These are phyloP conservation scores for Lichtheimia ramosa DNA, from an alignment of 371 early-diverging fungal species.

Conservation along the genomic window DNA sequence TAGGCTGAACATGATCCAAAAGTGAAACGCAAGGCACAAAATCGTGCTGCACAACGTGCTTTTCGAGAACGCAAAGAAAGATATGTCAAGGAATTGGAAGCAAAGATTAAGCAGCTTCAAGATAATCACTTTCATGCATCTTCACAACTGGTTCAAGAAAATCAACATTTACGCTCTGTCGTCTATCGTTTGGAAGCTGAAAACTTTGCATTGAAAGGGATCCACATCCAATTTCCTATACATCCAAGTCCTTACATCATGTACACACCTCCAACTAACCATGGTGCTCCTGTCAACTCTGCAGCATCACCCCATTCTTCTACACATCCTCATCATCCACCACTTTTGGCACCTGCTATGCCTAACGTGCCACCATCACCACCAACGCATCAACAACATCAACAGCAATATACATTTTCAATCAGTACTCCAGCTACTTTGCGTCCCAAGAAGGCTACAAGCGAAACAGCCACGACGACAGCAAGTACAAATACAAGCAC, in stretches of 20 bases:
- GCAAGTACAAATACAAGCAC: not conserved
- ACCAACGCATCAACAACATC: constrained; percentile 1
- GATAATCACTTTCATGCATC: constrained; percentile 40
- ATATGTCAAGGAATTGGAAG: constrained; percentile 67
- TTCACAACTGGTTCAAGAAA: constrained; percentile 37
- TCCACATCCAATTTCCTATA: constrained; percentile 18
- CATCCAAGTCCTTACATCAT: constrained; percentile 10
- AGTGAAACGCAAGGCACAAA: constrained; percentile 73
- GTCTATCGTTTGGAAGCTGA: constrained; percentile 42
- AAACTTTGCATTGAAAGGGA: constrained; percentile 38
- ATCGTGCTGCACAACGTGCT: constrained; percentile 76
- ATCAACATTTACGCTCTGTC: constrained; percentile 34
- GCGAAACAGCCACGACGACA: not conserved
- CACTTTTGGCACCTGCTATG: not conserved
- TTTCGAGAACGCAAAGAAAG: constrained; percentile 76
- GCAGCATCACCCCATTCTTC: not conserved
- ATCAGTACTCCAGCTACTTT: constrained; percentile 41
- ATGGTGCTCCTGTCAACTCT: not conserved
- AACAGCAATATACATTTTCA: constrained; percentile 33
- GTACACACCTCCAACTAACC: constrained; percentile 13
- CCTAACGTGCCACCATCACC: constrained; percentile 3
- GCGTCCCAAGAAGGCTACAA: constrained; percentile 5
- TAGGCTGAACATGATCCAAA: constrained; percentile 42
- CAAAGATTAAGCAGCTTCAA: constrained; percentile 59
- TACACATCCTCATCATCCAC: not conserved